Conservation (phyloP, 1,139 yeast genomes). For the Arxiozyma telluris region DNA sequence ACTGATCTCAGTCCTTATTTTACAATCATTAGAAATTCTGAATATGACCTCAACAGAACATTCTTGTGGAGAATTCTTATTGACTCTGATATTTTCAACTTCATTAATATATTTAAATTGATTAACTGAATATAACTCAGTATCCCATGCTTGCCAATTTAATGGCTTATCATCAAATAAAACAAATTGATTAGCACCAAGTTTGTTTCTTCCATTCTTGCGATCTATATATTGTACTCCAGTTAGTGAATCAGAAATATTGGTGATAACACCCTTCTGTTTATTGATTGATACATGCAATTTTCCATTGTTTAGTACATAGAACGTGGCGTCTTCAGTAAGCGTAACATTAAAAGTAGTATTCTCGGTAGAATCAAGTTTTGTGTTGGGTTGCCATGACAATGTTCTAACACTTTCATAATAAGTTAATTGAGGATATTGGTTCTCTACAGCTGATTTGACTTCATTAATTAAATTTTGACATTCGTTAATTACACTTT, state of each 20-base stretch:
- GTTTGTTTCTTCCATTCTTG: slow-evolving; percentile 38
- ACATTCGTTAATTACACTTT: slow-evolving; percentile 45
- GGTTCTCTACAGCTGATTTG: slow-evolving; percentile 33
- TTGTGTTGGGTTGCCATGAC: slow-evolving; percentile 10
- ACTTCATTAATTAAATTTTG: slow-evolving; percentile 47
- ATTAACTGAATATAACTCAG: slow-evolving; percentile 76
- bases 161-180: slow-evolving; percentile 84
- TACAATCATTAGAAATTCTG: slow-evolving; percentile 34
- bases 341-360: not conserved
- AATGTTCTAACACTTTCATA: slow-evolving; percentile 34
- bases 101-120: slow-evolving; percentile 46
- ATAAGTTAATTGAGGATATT: not conserved
- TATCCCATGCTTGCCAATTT: slow-evolving; percentile 95
- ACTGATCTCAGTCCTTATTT: slow-evolving; percentile 60
- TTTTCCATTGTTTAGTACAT: slow-evolving; percentile 47
- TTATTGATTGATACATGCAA: slow-evolving; percentile 50
- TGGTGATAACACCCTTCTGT: slow-evolving; percentile 51
- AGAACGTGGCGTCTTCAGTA: slow-evolving; percentile 10
- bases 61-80: slow-evolving; percentile 48
- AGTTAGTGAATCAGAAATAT: slow-evolving; percentile 53
- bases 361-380: not conserved
- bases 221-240: slow-evolving; percentile 62
- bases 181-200: slow-evolving; percentile 70
- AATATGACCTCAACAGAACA: slow-evolving; percentile 49
- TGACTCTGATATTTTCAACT: slow-evolving; percentile 41